These are phyloP conservation scores for Auricularia sp. DNA, from an alignment of 768 basidiomycete genomes.

Conservation along the genomic window DNA sequence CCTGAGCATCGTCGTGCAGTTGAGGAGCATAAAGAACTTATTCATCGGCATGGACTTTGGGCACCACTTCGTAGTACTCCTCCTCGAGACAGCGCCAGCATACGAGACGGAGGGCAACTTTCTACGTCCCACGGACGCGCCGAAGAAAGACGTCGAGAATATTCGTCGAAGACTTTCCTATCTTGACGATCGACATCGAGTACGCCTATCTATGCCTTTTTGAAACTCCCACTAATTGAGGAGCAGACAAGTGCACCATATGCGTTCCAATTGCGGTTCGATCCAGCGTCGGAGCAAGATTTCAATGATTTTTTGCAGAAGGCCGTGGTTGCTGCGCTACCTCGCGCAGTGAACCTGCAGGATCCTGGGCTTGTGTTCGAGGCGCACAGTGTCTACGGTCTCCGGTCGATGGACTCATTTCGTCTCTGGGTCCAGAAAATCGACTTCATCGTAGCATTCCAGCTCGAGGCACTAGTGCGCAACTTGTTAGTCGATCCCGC, in stretches of 20 bases:
- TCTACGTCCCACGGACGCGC: constrained; percentile 23
- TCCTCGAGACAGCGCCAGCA: constrained; percentile 52
- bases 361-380: constrained; percentile 37
- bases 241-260: constrained; percentile 40
- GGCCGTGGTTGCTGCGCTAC: constrained; percentile 40
- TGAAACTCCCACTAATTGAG: background rate
- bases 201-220: constrained; percentile 16
- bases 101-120: constrained; percentile 55
- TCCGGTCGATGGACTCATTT: constrained; percentile 36
- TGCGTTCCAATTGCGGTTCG: constrained; percentile 58
- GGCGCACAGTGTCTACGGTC: constrained; percentile 40
- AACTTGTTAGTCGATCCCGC: constrained; percentile 55
- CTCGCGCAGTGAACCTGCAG: constrained; percentile 16
- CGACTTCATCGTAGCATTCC: constrained; percentile 64
- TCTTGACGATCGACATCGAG: constrained; percentile 42
- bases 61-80: constrained; percentile 50
- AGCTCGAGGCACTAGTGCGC: constrained; percentile 59
- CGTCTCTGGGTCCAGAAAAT: constrained; percentile 35
- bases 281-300: constrained; percentile 44
- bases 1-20: constrained; percentile 41
- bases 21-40: constrained; percentile 50
- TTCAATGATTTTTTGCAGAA: constrained; percentile 29
- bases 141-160: background rate
- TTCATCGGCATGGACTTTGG: constrained; percentile 51
- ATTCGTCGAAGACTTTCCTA: background rate